phyloP scores from a whole-genome alignment of 306 rosid genomes.

The Prinsepia uniflora region DNA sequence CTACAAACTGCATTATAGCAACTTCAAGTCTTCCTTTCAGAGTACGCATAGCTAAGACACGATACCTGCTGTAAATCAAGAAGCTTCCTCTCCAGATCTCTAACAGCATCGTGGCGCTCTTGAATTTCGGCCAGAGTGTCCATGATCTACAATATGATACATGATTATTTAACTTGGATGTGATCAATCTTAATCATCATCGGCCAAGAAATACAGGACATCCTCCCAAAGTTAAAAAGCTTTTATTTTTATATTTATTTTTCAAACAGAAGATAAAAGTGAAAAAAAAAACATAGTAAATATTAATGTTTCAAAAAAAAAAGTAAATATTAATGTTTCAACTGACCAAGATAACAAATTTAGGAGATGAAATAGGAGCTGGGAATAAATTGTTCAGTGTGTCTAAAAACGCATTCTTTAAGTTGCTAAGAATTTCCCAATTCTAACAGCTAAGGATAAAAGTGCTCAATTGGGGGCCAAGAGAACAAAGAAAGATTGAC shows the following conservation, averaged over 20 bases:
- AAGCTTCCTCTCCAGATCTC: conserved; percentile 86
- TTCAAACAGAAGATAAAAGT: not conserved
- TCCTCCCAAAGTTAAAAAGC: not conserved
- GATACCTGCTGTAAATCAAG: conserved; percentile 85
- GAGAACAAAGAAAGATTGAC: conserved; percentile 10
- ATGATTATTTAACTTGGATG: not conserved
- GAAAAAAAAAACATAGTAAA: not conserved
- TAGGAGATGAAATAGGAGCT: not conserved
- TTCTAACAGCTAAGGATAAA: not conserved
- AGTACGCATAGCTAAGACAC: conserved; percentile 13
- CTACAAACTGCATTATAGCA: not conserved
- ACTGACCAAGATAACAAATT: not conserved
- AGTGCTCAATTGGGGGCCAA: not conserved
- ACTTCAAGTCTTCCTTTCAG: not conserved
- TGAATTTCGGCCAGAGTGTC: conserved; percentile 94
- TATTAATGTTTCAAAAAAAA: not conserved
- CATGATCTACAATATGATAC: conserved; percentile 50
- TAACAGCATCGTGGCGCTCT: conserved; percentile 88
- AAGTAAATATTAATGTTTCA: not conserved
- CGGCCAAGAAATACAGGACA: not conserved
- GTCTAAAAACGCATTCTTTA: not conserved
- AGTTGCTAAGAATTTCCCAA: not conserved
- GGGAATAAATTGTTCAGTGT: not conserved
- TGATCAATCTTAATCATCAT: not conserved
- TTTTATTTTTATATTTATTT: not conserved